Base-by-base conservation (phyloP, 106 monocot species). In the Acanthochlamys bracteata region DNA sequence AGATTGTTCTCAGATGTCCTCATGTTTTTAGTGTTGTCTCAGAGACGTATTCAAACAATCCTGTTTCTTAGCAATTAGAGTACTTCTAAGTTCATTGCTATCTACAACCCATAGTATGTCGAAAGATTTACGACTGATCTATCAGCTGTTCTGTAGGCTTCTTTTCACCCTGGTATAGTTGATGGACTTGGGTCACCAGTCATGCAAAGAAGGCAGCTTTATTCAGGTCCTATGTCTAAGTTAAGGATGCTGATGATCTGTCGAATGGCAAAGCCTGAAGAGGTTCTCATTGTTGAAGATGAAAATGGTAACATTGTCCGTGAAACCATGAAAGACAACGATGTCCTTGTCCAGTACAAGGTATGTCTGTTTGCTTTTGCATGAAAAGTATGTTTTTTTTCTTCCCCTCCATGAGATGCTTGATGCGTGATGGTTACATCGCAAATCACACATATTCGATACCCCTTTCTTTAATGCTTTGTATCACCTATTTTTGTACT, bases 251-350 rank as follows among this genome's bases (percentile, higher is more conserved):
- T 99, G 20, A 99, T 99, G 98, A 92, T 99, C 62, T 89, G 92
- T 73, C 88, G 98, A 15, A 99, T 99, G 98, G 98, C 98, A 45
- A 99, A 99, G 43, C 98, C 98, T 46, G 98, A 99, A 67, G 98
- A 99, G 69, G 92, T 99, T 72, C 55, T 99, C 16, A 92, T 99
- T 69, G 98, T 99, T 65, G 98, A 99, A 73, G 98, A 99, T 75
- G 98, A 99, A 78, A 99, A 99, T 83, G 98, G 98, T 2, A 99
- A 99, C 59, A 99, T 99, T 68, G 98, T 99, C 19, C 91, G 98
- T 42, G 98, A 99, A 78, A 99, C 98, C 33, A 79, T 99, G 92
- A 99, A 92, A 69, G 98, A 99, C 71, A 88, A 92, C 69, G 98
- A 99, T 74, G 92, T 99, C 39, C 98, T 99, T 73, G 89, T 99